These are phyloP conservation scores for Yamagishiella unicocca DNA, from an alignment of 139 green algal genomes.

Conservation along the genomic window DNA sequence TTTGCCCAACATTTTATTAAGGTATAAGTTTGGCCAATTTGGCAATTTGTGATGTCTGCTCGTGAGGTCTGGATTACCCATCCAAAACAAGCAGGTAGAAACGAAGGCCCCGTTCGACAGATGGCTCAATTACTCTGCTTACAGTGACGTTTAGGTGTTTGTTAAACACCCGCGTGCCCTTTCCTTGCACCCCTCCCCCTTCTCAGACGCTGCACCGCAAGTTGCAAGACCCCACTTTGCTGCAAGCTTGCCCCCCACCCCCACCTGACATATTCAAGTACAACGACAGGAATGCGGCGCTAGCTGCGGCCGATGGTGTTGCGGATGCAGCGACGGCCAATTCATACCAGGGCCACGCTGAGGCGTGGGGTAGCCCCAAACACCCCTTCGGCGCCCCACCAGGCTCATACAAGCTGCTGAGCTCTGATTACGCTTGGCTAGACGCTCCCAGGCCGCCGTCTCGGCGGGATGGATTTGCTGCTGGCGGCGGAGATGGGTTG, in stretches of 20 bases:
- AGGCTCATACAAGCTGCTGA: conserved; percentile 45
- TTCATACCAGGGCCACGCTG: neutral
- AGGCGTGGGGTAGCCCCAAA: conserved; percentile 5
- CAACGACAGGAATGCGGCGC: conserved; percentile 8
- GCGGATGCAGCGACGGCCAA: neutral
- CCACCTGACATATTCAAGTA: conserved; percentile 50
- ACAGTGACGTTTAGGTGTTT: too few species aligned
- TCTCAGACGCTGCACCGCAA: conserved; percentile 40
- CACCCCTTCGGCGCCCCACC: conserved; percentile 15
- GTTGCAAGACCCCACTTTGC: conserved; percentile 41
- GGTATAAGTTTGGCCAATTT: too few species aligned
- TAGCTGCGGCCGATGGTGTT: neutral
- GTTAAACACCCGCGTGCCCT: too few species aligned
- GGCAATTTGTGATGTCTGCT: too few species aligned
- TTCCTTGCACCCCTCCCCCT: neutral
- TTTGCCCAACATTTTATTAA: conserved; percentile 33
- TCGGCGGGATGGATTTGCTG: neutral
- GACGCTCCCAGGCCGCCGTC: neutral
- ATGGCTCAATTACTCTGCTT: too few species aligned
- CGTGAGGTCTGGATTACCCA: too few species aligned
- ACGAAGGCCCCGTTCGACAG: too few species aligned
- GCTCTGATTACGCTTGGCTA: conserved; percentile 46
- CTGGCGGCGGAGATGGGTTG: neutral
- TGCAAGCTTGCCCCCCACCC: conserved; percentile 9
- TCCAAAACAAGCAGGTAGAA: too few species aligned